phyloP scores from a whole-genome alignment of 2,329 filamentous ascomycete genomes.

The Fusarium luffae region DNA sequence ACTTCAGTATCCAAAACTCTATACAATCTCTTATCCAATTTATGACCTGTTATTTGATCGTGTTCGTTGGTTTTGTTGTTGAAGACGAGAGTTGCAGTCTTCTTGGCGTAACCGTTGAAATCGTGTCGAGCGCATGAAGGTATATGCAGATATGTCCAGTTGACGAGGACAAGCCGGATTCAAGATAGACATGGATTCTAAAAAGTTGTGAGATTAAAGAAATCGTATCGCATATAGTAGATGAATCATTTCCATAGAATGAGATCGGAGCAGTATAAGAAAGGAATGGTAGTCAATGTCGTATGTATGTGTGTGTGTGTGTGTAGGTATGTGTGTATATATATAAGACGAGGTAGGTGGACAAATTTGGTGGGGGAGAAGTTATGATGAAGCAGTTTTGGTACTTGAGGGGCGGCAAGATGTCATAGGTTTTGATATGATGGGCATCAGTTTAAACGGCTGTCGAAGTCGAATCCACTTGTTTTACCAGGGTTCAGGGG shows the following conservation, averaged over 20 bases:
- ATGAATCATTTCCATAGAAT: conserved; percentile 25
- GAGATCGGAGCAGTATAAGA: background rate
- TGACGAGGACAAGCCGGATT: conserved; percentile 24
- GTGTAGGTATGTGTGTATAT: background rate
- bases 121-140: conserved; percentile 37
- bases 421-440: conserved; percentile 31
- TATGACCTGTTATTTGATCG: conserved; percentile 2
- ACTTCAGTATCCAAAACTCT: background rate
- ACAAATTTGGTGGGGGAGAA: conserved; percentile 13
- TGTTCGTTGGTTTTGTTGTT: conserved; percentile 3
- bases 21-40: conserved; percentile 6
- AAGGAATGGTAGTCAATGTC: background rate
- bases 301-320: background rate
- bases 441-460: conserved; percentile 21
- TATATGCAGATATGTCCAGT: conserved; percentile 25
- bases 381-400: conserved; percentile 22
- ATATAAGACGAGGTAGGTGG: background rate
- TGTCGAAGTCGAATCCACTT: conserved; percentile 32
- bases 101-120: conserved; percentile 36
- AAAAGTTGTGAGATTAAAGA: conserved; percentile 25
- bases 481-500: conserved; percentile 26
- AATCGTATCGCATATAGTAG: conserved; percentile 1
- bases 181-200: conserved; percentile 41
- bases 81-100: conserved; percentile 22
- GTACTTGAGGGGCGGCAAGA: conserved; percentile 15